Percentiles rank a stretch among this genome's conserved stretches.
phyloP scores from a whole-genome alignment of 2,329 filamentous ascomycete species.

The Penicillium sumatraense region DNA sequence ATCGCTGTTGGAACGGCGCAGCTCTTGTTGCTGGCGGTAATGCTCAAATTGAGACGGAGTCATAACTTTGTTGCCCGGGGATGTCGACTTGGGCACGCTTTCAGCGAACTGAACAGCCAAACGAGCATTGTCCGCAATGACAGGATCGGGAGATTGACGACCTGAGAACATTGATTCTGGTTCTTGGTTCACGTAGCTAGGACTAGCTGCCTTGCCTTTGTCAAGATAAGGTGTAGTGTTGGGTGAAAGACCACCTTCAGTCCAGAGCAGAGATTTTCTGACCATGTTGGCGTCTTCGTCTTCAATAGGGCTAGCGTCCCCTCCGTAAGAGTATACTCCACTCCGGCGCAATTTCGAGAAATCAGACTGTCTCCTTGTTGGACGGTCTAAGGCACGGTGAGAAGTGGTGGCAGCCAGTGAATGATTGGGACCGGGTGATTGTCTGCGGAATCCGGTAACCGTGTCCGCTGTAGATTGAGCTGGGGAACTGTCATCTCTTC shows the following conservation, averaged over 20 bases:
- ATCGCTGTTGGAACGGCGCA: slow-evolving; percentile 63
- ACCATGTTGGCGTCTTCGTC: slow-evolving; percentile 48
- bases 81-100: slow-evolving; percentile 34
- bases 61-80: slow-evolving; percentile 76
- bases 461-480: slow-evolving; percentile 19
- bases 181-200: slow-evolving; percentile 14
- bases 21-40: slow-evolving; percentile 71
- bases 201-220: slow-evolving; percentile 19
- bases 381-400: slow-evolving; percentile 38
- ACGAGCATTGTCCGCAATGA: slow-evolving; percentile 49
- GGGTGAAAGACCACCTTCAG: slow-evolving; percentile 26
- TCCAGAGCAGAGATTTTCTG: slow-evolving; percentile 36
- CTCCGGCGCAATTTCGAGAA: slow-evolving; percentile 35
- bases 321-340: slow-evolving; percentile 32
- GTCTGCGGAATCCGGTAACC: slow-evolving; percentile 17
- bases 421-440: slow-evolving; percentile 28
- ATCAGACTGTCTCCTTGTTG: slow-evolving; percentile 24
- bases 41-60: slow-evolving; percentile 85
- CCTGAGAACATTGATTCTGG: slow-evolving; percentile 19
- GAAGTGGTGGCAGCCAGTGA: slow-evolving; percentile 33
- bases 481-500: slow-evolving; percentile 14
- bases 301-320: slow-evolving; percentile 34
- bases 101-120: slow-evolving; percentile 53
- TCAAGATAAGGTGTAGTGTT: slow-evolving; percentile 34
- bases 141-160: slow-evolving; percentile 16